Evolutionary conservation across 202 grass and related monocot species (phyloP).

Genomic region (Dendrocalamus latiflorus): DNA sequence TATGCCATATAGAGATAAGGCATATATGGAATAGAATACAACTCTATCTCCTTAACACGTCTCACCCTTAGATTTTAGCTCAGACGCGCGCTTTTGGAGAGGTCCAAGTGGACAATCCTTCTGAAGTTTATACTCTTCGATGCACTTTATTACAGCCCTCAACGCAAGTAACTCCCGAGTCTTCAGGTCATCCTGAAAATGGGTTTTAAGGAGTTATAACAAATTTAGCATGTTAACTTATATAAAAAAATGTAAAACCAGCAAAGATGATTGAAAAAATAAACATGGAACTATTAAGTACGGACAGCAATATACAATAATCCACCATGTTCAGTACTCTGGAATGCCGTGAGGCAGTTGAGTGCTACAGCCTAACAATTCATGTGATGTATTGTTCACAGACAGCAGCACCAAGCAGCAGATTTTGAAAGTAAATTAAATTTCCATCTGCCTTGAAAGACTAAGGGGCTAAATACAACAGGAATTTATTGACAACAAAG

Average conservation of each 20-base stretch:
- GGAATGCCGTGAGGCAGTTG: neutral
- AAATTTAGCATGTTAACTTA: neutral
- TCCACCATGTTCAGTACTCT: neutral
- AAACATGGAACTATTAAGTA: neutral
- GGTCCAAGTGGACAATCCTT: slow-evolving; percentile 64
- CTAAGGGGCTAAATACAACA: too few species aligned
- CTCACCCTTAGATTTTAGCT: slow-evolving; percentile 57
- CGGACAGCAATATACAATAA: neutral
- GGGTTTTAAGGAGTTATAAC: neutral
- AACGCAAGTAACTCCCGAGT: slow-evolving; percentile 47
- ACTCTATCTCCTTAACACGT: too few species aligned
- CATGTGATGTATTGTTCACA: too few species aligned
- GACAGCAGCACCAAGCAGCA: neutral
- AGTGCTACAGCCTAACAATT: neutral
- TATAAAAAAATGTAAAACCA: neutral
- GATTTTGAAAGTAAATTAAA: neutral
- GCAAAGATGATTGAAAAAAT: neutral
- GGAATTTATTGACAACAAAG: too few species aligned
- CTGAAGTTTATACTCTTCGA: slow-evolving; percentile 75
- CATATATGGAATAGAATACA: too few species aligned
- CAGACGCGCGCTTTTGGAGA: slow-evolving; percentile 55
- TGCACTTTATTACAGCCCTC: slow-evolving; percentile 59
- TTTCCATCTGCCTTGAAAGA: neutral
- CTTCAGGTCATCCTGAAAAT: slow-evolving; percentile 47
- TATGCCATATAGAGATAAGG: too few species aligned